Evolutionary conservation across 2,329 filamentous ascomycete genomes (phyloP).

Genomic region (Colletotrichum sp.): DNA sequence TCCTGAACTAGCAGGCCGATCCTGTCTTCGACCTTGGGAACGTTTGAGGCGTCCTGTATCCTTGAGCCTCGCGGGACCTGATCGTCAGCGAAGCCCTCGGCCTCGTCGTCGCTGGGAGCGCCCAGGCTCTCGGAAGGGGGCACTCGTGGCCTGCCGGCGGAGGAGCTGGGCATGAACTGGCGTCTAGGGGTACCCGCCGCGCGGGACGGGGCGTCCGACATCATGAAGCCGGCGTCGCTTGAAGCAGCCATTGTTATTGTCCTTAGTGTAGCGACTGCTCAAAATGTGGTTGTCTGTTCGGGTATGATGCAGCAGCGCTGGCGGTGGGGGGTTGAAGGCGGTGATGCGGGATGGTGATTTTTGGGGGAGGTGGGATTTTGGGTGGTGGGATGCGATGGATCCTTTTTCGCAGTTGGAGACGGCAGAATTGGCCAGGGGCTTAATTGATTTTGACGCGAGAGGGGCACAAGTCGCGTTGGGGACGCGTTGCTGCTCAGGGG

Average conservation of each 20-base stretch:
- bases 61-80: constrained; percentile 61
- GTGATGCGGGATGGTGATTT: constrained; percentile 13
- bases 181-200: constrained; percentile 47
- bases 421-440: constrained; percentile 11
- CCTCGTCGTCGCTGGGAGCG: constrained; percentile 66
- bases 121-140: constrained; percentile 69
- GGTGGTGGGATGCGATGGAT: constrained; percentile 20
- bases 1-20: constrained; percentile 77
- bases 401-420: constrained; percentile 14
- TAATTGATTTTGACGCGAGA: constrained; percentile 26
- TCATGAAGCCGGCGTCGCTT: constrained; percentile 61
- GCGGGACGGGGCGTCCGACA: constrained; percentile 60
- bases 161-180: constrained; percentile 50
- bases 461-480: constrained; percentile 29
- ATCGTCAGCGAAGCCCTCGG: constrained; percentile 68
- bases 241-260: constrained; percentile 51
- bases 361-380: constrained; percentile 17
- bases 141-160: constrained; percentile 59
- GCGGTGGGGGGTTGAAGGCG: neutral
- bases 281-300: neutral
- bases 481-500: constrained; percentile 28
- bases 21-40: constrained; percentile 77
- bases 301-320: neutral
- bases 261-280: neutral
- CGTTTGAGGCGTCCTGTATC: constrained; percentile 51